Evolutionary conservation across 2,329 filamentous ascomycete genomes (phyloP).

Genomic region (Magnaporthales sp.): DNA sequence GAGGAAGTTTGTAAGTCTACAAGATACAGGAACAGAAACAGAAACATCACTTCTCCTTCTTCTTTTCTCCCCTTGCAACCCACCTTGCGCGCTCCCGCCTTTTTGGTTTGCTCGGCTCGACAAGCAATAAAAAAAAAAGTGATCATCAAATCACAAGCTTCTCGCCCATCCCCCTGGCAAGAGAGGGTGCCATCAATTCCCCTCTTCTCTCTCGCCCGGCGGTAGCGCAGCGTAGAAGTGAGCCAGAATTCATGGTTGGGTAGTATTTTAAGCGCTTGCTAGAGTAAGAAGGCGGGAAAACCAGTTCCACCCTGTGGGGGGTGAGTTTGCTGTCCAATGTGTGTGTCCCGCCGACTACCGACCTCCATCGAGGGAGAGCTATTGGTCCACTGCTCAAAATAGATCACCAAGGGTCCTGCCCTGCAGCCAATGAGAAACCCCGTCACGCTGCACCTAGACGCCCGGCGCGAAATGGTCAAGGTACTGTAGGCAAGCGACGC

Average conservation of each 20-base stretch:
- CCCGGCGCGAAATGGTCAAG: slow-evolving; percentile 7
- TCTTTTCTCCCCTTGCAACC: not conserved
- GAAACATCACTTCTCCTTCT: not conserved
- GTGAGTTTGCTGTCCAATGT: not conserved
- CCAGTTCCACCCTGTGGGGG: not conserved
- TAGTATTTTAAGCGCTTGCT: not conserved
- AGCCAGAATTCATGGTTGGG: not conserved
- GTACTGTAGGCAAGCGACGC: not conserved
- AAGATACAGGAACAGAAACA: not conserved
- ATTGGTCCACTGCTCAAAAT: slow-evolving; percentile 14
- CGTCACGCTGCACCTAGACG: slow-evolving; percentile 23
- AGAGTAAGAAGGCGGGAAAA: not conserved
- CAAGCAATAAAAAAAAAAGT: not conserved
- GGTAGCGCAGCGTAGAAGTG: not conserved
- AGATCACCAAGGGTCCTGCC: slow-evolving; percentile 10
- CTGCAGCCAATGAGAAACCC: slow-evolving; percentile 15
- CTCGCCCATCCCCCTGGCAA: not conserved
- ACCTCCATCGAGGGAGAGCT: not conserved
- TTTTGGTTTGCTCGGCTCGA: not conserved
- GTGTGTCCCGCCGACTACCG: not conserved
- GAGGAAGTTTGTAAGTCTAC: not conserved
- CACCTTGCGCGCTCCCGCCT: not conserved
- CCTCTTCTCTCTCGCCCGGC: not conserved
- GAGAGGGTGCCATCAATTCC: not conserved
- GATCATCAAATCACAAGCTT: not conserved